A percentile compares a stretch with the other conserved stretches of the same genome.
Conservation (phyloP, 805 yeast genomes). For the Saccharomyces jurei region DNA sequence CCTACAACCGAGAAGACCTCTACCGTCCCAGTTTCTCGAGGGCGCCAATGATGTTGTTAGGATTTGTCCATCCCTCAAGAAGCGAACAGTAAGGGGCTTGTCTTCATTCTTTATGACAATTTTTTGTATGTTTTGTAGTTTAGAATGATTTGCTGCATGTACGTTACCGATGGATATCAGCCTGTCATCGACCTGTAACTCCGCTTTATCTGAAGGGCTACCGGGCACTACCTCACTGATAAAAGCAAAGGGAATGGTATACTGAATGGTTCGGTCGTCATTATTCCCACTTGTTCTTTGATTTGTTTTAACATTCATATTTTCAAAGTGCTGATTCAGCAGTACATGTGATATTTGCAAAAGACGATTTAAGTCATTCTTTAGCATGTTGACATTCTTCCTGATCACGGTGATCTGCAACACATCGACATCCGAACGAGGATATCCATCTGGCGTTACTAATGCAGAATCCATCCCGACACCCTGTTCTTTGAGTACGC, state of each 20-base stretch:
- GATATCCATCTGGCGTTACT: constrained; percentile 71
- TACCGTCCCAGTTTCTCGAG: constrained; percentile 50
- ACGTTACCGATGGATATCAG: constrained; percentile 47
- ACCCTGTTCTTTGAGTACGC: constrained; percentile 37
- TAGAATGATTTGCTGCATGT: constrained; percentile 48
- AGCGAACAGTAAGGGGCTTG: constrained; percentile 16
- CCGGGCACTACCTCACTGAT: constrained; percentile 41
- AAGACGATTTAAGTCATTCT: constrained; percentile 58
- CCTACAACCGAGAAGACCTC: constrained; percentile 63
- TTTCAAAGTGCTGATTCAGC: constrained; percentile 38
- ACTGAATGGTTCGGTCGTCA: not conserved
- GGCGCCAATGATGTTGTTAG: constrained; percentile 37
- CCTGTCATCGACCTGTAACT: constrained; percentile 48
- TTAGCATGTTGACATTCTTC: constrained; percentile 53
- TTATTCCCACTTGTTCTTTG: not conserved
- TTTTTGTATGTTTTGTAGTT: constrained; percentile 37
- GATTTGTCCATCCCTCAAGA: constrained; percentile 29
- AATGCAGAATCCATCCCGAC: constrained; percentile 60
- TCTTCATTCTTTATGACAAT: constrained; percentile 37
- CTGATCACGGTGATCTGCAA: constrained; percentile 56
- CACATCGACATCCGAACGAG: constrained; percentile 76
- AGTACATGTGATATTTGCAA: constrained; percentile 39
- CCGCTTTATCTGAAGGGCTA: constrained; percentile 54
- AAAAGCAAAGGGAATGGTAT: constrained; percentile 45
- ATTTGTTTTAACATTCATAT: constrained; percentile 3